Base-by-base conservation (phyloP, 441 rosid genomes). In the Melastoma candidum region DNA sequence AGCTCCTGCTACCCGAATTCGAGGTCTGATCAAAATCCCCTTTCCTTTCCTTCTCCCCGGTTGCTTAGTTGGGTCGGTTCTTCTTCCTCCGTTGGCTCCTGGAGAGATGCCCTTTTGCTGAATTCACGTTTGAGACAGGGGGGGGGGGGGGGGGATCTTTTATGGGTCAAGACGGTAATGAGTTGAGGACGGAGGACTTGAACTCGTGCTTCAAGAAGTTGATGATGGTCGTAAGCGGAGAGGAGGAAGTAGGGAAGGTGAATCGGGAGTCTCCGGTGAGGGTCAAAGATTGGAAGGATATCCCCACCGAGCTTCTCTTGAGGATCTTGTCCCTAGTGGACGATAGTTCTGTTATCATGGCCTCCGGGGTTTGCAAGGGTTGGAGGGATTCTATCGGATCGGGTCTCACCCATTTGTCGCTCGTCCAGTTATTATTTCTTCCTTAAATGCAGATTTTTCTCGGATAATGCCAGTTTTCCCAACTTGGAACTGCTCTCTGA, bases 341-440 rank as follows among this genome's bases (percentile, higher is more conserved):
- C 13, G 96, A 88, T 72, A 88, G 87, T 48, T 87, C 84, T 0
- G 71, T 77, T 4, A 71, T 92, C 48, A 67, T 65, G 63, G 98
- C 94, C 65, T 83, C 95, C 67, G 89, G 85, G 61, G 83, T 92
- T 65, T 92, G 89, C 25, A 68, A 77, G 65, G 94, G 94, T 9
- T 92, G 98, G 98, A 85, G 95, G 63, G 98, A 88, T 71, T 82
- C 85, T 26, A 66, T 85, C 50, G 70, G 82, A 57, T 63, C 82
- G 69, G 98, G 89, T 48, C 81, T 82, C 55, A 82, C 94, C 29
- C 87, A 78, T 63, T 86, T 92, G 43, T 78, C 76, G 54, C 94
- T 92, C 61, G 84, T 81, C 44, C 79, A 95, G 98, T 90, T 77
- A 54, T 45, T 50, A 11, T 22, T 11, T 13, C 47, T 60, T 51